phyloP scores from a whole-genome alignment of 2,329 filamentous ascomycete species.

The Fusarium mangiferae region DNA sequence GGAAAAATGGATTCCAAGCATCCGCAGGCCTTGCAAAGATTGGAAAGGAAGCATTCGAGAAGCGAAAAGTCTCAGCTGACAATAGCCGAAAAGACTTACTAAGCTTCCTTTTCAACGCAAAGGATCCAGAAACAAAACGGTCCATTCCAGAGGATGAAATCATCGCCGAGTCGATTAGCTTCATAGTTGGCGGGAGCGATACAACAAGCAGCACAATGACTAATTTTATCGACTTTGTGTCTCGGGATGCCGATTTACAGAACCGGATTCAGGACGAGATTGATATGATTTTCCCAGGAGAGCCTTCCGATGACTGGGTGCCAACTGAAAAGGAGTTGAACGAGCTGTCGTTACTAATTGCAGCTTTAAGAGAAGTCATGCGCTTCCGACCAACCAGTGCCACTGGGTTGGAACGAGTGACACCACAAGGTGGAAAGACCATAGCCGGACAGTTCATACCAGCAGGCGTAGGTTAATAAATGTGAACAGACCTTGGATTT shows the following conservation, averaged over 20 bases:
- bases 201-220: not conserved
- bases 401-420: not conserved
- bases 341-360: not conserved
- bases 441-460: not conserved
- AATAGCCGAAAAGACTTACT: not conserved
- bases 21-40: not conserved
- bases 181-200: not conserved
- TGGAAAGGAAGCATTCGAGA: not conserved
- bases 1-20: not conserved
- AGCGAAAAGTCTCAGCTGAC: not conserved
- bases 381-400: not conserved
- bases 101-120: not conserved
- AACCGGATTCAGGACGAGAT: not conserved
- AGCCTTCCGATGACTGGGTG: not conserved
- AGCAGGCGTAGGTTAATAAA: not conserved
- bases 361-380: not conserved
- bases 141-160: not conserved
- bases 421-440: not conserved
- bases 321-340: not conserved
- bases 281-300: not conserved
- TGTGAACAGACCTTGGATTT: accelerated
- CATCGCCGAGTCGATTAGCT: not conserved
- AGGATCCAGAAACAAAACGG: not conserved
- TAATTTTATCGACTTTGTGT: not conserved
- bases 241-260: not conserved